Conservation (phyloP, 1,284 basidiomycete genomes). For the Cryptococcus sp. region DNA sequence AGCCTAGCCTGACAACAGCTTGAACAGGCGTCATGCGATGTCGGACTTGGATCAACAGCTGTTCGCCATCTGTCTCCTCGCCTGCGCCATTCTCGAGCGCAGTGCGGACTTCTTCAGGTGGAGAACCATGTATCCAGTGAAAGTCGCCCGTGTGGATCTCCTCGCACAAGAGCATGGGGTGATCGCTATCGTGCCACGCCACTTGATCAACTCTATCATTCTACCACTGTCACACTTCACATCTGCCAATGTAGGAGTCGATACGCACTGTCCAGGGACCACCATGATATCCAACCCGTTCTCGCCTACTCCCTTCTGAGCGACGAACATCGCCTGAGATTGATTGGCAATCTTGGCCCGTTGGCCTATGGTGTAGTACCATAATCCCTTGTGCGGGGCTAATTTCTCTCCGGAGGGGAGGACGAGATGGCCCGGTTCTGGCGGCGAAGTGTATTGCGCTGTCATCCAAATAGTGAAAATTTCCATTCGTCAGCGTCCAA, state of each 20-base stretch:
- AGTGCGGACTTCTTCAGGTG: conserved; percentile 53
- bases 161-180: conserved; percentile 64
- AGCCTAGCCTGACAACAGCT: conserved; percentile 35
- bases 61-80: conserved; percentile 54
- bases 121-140: conserved; percentile 68
- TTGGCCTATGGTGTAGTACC: conserved; percentile 88
- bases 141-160: conserved; percentile 60
- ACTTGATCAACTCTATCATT: neutral
- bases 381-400: conserved; percentile 73
- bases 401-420: conserved; percentile 62
- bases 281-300: conserved; percentile 67
- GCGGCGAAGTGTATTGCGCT: conserved; percentile 77
- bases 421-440: conserved; percentile 63
- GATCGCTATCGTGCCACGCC: conserved; percentile 56
- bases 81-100: conserved; percentile 42
- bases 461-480: conserved; percentile 1
- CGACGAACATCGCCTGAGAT: conserved; percentile 70
- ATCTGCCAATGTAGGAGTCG: too few relatives aligned
- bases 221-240: neutral
- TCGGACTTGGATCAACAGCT: conserved; percentile 62
- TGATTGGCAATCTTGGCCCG: conserved; percentile 68
- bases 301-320: conserved; percentile 63
- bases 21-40: conserved; percentile 65
- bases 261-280: conserved; percentile 73
- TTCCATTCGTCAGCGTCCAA: neutral